Base-by-base conservation (phyloP, 192 early-diverging fungal species). In the Coemansia sp. region DNA sequence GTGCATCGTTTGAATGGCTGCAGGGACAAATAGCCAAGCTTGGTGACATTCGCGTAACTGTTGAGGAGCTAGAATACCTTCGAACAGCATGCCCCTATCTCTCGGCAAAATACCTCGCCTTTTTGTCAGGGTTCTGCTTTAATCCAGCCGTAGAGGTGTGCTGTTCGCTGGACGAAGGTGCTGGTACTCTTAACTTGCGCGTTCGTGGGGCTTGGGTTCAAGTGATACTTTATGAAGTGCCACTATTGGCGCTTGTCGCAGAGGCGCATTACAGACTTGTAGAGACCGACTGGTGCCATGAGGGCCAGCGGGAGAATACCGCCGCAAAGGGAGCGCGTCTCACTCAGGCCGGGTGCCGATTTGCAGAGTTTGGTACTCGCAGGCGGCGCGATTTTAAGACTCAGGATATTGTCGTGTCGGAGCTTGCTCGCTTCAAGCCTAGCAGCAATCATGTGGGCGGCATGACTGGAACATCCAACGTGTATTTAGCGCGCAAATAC, bases 341-440 rank as follows among this genome's bases (percentile, higher is more conserved):
- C 0, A 53, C 80, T 8, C 48, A 68, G 5, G 70, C 70, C 1
- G 86, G 86, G 8, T 87, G 86, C 57, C 68, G 47, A 21, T 90
- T 91, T 70, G 82, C 86, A 18, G 89, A 91, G 50, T 90, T 91
- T 80, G 89, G 89, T 22, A 90, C 88, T 0, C 63, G 88, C 5
- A 60, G 88, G 25, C 74, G 89, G 11, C 81, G 87, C 2, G 80
- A 85, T 51, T 85, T 82, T 54, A 63, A 69, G 19, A 83, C 87
- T 0, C 87, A 88, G 22, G 69, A 86, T 43, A 80, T 83, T 9
- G 82, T 90, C 4, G 54, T 90, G 48, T 49, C 61, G 7, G 45
- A 47, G 45, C 45, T 47, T 8, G 6, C 45, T 7, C 45, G 27
- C 14, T 17, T 47, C n/a, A 47, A 17, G 4, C n/a, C 42, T 7